Evolutionary conservation across 176 grass and related monocot genomes (phyloP).

Genomic region (Zoysia pacifica): DNA sequence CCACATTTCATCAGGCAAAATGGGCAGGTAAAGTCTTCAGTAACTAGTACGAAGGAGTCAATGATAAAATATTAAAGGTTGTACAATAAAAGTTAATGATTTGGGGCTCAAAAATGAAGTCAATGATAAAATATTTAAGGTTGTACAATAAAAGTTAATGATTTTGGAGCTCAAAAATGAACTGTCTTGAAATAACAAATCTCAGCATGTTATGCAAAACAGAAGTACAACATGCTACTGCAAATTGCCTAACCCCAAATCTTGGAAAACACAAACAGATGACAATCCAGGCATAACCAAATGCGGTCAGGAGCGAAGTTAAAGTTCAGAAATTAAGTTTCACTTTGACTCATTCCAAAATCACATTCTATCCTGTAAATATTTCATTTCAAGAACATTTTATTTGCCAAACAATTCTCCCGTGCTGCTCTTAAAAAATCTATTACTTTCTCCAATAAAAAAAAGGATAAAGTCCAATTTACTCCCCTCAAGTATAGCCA

Average conservation of each 20-base stretch:
- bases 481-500: too few relatives aligned
- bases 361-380: not conserved
- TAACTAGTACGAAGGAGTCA: slow-evolving; percentile 59
- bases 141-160: not conserved
- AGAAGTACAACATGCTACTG: slow-evolving; percentile 13
- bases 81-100: slow-evolving; percentile 4
- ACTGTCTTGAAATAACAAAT: slow-evolving; percentile 16
- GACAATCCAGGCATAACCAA: slow-evolving; percentile 8
- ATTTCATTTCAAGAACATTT: not conserved
- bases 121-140: slow-evolving; percentile 26
- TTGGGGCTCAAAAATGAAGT: not conserved
- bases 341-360: not conserved
- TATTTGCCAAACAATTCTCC: not conserved
- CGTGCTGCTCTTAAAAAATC: not conserved
- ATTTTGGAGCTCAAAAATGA: not conserved
- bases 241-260: not conserved
- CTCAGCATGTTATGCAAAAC: slow-evolving; percentile 15
- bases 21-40: slow-evolving; percentile 76
- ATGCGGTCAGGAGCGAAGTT: too few relatives aligned
- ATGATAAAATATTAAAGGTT: slow-evolving; percentile 14
- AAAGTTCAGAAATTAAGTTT: not conserved
- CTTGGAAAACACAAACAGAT: slow-evolving; percentile 13
- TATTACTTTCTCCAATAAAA: not conserved
- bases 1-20: slow-evolving; percentile 79
- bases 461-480: not conserved